These are phyloP conservation scores for Lentinula detonsa DNA, from an alignment of 768 basidiomycete genomes.

Conservation along the genomic window DNA sequence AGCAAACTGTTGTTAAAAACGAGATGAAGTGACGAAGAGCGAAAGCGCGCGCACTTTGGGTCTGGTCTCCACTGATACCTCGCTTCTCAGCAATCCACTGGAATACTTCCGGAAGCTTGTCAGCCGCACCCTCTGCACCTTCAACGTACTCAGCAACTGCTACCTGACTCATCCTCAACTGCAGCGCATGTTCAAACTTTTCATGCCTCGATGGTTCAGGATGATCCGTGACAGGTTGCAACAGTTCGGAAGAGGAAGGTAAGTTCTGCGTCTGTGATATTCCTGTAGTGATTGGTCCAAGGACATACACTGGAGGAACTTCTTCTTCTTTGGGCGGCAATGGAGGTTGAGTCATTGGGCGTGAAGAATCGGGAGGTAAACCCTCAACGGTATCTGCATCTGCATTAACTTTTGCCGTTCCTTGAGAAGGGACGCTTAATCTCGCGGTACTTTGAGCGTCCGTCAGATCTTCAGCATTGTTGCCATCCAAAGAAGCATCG, in stretches of 20 bases:
- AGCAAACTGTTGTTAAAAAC: not conserved
- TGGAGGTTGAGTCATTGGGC: not conserved
- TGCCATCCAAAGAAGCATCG: not conserved
- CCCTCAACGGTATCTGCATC: not conserved
- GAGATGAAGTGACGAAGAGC: not conserved
- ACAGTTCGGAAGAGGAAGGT: conserved; percentile 36
- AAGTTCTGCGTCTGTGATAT: conserved; percentile 15
- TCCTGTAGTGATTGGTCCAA: conserved; percentile 19
- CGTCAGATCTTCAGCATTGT: not conserved
- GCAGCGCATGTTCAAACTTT: conserved; percentile 70
- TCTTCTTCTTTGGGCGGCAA: not conserved
- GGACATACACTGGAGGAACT: conserved; percentile 12
- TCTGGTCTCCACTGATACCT: conserved; percentile 17
- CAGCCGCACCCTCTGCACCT: conserved; percentile 78
- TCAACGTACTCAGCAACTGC: conserved; percentile 77
- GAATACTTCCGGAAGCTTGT: conserved; percentile 80
- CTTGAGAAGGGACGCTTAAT: not conserved
- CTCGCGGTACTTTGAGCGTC: not conserved
- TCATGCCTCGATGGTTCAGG: conserved; percentile 48
- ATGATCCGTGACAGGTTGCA: conserved; percentile 41
- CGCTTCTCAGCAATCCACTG: conserved; percentile 72
- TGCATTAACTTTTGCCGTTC: not conserved
- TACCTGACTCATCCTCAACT: conserved; percentile 82
- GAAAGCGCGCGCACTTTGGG: not conserved
- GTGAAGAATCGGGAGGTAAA: not conserved